Base-by-base conservation (phyloP, 2,329 filamentous ascomycete species). In the Trichophyton mentagrophytes region DNA sequence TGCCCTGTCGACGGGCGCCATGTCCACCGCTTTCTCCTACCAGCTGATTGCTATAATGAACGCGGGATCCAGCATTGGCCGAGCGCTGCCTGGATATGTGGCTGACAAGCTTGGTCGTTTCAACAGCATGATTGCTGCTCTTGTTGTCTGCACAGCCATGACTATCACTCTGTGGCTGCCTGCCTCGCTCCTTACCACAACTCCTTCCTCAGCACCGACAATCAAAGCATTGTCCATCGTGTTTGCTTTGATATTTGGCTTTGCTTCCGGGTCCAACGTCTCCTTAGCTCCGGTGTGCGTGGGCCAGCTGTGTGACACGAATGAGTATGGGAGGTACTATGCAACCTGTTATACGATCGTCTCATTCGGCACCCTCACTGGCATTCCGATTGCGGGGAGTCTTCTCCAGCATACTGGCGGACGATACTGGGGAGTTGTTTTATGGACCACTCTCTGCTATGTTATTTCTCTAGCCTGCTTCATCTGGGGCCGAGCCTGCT, bases 141-240 rank as follows among this genome's bases (percentile, higher is more conserved):
- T 77, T 38, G 66, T 66, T 20, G 63, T 78, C 25, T 74, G 79
- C 13, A 67, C 70, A 1, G 74, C 81, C 30, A 66, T 82, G 1
- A 76, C 78, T 9, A 71, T 85, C 0, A 79, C 77, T 30, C 69
- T 86, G 0, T 81, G 83, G 82, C 72, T 83, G 2, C 78, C 79
- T 0, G 78, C 75, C 11, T 58, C 64, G 0, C 30, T 60, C 25
- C 56, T 57, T 25, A 56, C 46, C 51, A 60, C 56, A 30, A 46
- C 56, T 9, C 59, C 59, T 8, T 46, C 57, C 13, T 59, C 57
- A 3, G 42, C 57, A 73, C 73, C 3, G 75, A 76, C 42, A 80
- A 84, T 11, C 78, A 79, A 0, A 78, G 81, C 1, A 61, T 64
- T 5, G 15, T 65, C 70, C 7, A 64, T 72, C 7, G 63, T 38